These are phyloP conservation scores for Remersonia thermophila DNA, from an alignment of 2,329 filamentous ascomycete genomes.

Conservation along the genomic window DNA sequence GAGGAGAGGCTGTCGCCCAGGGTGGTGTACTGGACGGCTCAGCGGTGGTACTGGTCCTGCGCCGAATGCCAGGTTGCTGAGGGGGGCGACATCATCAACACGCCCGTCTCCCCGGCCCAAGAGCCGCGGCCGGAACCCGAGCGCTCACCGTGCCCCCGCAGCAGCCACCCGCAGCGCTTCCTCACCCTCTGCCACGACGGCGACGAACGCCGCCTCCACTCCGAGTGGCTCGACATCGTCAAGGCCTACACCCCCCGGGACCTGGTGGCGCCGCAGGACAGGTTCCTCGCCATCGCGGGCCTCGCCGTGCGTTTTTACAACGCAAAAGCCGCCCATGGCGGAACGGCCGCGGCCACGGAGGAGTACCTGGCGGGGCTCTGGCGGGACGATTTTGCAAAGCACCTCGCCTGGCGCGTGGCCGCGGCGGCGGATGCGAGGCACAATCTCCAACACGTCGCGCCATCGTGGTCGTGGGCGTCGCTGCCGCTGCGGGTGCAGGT, in stretches of 20 bases:
- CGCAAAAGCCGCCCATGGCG: constrained; percentile 12
- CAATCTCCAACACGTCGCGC: constrained; percentile 14
- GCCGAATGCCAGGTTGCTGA: constrained; percentile 14
- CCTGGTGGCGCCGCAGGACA: constrained; percentile 15
- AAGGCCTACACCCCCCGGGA: constrained; percentile 17
- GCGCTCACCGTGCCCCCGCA: no score
- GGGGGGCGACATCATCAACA: constrained; percentile 6
- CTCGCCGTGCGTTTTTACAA: constrained; percentile 18
- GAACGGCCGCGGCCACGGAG: constrained; percentile 10
- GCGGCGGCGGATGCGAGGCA: constrained; percentile 8
- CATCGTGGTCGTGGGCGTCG: constrained; percentile 19
- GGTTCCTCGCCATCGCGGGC: constrained; percentile 18
- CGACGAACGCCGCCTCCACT: constrained; percentile 13
- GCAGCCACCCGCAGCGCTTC: constrained; percentile 15
- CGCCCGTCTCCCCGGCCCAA: background rate
- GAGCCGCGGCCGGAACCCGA: no score
- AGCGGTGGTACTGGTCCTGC: constrained; percentile 19
- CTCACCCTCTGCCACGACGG: constrained; percentile 15
- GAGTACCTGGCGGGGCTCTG: constrained; percentile 18
- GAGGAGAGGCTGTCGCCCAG: constrained; percentile 18
- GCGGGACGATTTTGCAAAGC: constrained; percentile 16
- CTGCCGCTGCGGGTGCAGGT: constrained; percentile 14
- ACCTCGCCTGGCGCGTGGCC: constrained; percentile 17
- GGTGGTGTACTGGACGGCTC: constrained; percentile 17
- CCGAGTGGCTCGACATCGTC: constrained; percentile 19